Evolutionary conservation across 768 basidiomycete genomes (phyloP), one percentile per base, ranked within the genome.

Genomic region (Pleurotus platypus): DNA sequence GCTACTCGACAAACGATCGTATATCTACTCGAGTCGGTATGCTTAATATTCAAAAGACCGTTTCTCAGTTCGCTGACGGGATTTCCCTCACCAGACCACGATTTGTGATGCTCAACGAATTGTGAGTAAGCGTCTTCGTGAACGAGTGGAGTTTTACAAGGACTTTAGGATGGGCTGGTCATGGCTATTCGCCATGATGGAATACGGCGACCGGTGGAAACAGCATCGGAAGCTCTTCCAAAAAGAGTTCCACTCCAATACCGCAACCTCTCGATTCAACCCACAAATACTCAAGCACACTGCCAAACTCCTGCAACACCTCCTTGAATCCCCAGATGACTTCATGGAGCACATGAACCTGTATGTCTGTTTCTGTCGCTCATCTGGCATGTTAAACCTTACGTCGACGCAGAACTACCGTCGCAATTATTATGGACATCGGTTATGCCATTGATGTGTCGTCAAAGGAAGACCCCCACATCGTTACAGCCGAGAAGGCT

Each of bases 381-480:
- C 51, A 48, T 35, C 27, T 47, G 53, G 55, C 18, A 12, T 43
- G 18, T 45, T 50, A 2, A 8, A 20, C 26, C 24, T 37, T 35
- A 9, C 45, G 35, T 11, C 35, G 26, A 4, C 55, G 15, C 12
- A 27, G 58, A 51, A 51, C 53, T 51, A 53, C 58, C n/a, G 46
- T n/a, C 15, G 49, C 40, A 35, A 35, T 61, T 18, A 60, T 59
- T 38, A 18, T 55, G 8, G 51, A 15, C 49, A 56, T 42, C 8
- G 74, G 77, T 0, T 82, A 83, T 60, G 83, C 82, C 2, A 69
- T 82, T 18, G 63, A 75, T 12, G 69, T 76, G 6, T 58, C 69
- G 38, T 67, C 72, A 0, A 45, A 62, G 13, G 62, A 76, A 55
- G 82, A 83, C 59, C 76, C 79, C 2, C 76, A 74, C 60, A 68